A percentile compares a stretch with the other conserved stretches of the same genome.
Evolutionary conservation across 208 protist species (phyloP).

Genomic region (Entamoeba dispar): DNA sequence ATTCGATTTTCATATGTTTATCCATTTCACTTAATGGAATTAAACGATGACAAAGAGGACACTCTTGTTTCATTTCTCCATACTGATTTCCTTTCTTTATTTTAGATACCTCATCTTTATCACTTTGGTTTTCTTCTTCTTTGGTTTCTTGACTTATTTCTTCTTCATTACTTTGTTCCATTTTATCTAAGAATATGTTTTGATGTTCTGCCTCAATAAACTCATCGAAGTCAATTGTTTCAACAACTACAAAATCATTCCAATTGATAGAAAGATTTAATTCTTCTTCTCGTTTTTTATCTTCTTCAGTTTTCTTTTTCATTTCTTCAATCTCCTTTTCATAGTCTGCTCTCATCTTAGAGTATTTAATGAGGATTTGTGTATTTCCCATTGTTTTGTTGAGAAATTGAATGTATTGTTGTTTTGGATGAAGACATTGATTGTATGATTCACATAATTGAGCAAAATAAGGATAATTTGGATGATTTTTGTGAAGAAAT

Average conservation of each 20-base stretch:
- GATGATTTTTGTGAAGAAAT: neutral
- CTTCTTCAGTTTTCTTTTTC: neutral
- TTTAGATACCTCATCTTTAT: neutral
- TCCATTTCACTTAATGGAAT: neutral
- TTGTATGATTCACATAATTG: neutral
- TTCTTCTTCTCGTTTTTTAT: neutral
- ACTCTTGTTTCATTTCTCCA: neutral
- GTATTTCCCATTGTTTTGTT: neutral
- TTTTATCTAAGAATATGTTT: neutral
- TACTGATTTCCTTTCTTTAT: neutral
- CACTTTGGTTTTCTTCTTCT: neutral
- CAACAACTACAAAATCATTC: neutral
- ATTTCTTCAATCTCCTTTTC: neutral
- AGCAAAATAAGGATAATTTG: neutral
- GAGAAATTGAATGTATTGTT: neutral
- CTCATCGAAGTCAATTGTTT: neutral
- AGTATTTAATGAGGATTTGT: neutral
- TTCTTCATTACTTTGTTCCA: neutral
- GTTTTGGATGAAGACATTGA: neutral
- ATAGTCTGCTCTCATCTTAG: neutral
- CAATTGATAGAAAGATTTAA: neutral
- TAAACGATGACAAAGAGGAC: neutral
- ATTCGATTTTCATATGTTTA: neutral
- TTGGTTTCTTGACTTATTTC: neutral
- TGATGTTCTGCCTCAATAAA: neutral